phyloP scores from a whole-genome alignment of 805 yeast genomes.

The Zygosaccharomyces bailii region DNA sequence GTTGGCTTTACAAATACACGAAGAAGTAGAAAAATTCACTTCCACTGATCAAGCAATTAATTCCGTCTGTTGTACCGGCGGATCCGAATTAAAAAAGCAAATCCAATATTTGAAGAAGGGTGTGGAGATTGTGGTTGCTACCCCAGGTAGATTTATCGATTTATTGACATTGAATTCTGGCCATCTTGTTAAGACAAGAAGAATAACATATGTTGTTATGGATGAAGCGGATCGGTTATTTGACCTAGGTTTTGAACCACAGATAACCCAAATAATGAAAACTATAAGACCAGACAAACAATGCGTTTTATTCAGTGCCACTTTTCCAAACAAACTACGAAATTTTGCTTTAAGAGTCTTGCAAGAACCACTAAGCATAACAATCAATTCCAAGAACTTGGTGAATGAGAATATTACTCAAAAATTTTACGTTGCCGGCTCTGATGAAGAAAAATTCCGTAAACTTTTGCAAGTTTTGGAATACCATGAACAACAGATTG shows the following conservation, averaged over 20 bases:
- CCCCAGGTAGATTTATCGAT: constrained; percentile 94
- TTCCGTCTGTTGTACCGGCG: constrained; percentile 86
- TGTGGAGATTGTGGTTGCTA: constrained; percentile 79
- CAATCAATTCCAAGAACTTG: constrained; percentile 74
- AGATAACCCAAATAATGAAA: constrained; percentile 72
- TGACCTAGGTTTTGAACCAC: constrained; percentile 97
- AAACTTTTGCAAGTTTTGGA: constrained; percentile 56
- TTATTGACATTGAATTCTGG: constrained; percentile 80
- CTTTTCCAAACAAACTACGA: constrained; percentile 82
- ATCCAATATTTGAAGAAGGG: constrained; percentile 77
- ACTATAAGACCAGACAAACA: constrained; percentile 83
- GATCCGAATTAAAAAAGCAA: constrained; percentile 76
- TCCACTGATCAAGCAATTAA: constrained; percentile 36
- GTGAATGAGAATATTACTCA: constrained; percentile 83
- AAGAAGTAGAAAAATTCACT: constrained; percentile 59
- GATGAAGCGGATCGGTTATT: constrained; percentile 98
- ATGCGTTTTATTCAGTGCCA: constrained; percentile 89
- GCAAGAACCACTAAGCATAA: constrained; percentile 63
- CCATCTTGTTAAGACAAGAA: constrained; percentile 55
- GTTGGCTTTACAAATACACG: constrained; percentile 76
- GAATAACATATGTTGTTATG: constrained; percentile 78
- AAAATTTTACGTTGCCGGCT: constrained; percentile 54
- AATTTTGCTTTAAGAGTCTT: constrained; percentile 65
- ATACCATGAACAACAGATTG: constrained; percentile 22
- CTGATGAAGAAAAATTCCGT: constrained; percentile 53